Evolutionary conservation across 768 basidiomycete genomes (phyloP), one percentile per base, ranked within the genome.

Genomic region (Pulveroboletus ravenelii): DNA sequence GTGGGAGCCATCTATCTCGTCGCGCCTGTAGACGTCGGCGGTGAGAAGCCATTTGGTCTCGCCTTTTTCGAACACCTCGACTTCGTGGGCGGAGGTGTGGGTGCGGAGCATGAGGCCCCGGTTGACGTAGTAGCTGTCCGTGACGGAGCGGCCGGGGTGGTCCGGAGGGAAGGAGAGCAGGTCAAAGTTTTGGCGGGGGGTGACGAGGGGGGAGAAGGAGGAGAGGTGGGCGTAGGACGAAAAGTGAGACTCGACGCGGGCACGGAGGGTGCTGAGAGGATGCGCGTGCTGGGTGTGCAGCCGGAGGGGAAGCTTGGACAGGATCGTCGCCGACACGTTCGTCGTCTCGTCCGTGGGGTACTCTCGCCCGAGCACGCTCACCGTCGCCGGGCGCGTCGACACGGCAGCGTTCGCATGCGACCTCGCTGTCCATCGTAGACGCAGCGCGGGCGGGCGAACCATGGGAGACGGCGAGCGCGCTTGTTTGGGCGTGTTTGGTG

Each of bases 81-180:
- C 89, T 72, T 99, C 95, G 66, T 99, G 96, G 5, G 96, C 92
- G n/a, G 89, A 93, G 1, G 96, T 97, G 67, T 99, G 96, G 0
- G 96, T 98, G 37, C 96, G 86, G 34, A 99, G 81, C 91, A 99
- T 93, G 62, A 86, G 74, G 60, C 83, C 74, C 60, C 77, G 79
- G 73, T 98, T 98, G 64, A 96, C 76, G 70, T 99, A 99, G 76
- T 99, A 99, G 62, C 87, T 90, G 73, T 99, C 96, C 38, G 89
- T 90, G 40, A 82, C 74, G 20, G 87, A 78, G 52, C 96, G 82
- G 15, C 96, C 95, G 1, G 95, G 93, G 66, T 99, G 96, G 73
- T 97, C 93, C 13, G 72, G 61, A 0, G 95, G 86, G 71, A 99
- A 98, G 4, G 91, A 93, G 30, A 99, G 84, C 58, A 95, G 90